Evolutionary conservation across 495 filamentous ascomycete species (phyloP).

Genomic region (Ramalina peruviana): DNA sequence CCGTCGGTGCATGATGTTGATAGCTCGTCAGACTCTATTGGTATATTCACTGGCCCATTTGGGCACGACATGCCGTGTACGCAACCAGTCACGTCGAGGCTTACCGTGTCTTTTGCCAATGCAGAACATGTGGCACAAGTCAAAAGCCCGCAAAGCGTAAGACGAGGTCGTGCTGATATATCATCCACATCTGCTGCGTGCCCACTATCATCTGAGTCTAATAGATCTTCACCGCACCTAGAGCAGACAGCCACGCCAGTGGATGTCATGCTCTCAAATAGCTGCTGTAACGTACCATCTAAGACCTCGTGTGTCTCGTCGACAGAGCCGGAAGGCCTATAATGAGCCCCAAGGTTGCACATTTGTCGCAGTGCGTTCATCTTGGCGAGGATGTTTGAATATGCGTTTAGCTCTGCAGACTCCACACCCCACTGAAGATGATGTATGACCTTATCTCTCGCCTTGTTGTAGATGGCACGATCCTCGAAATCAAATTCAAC

Average conservation of each 20-base stretch:
- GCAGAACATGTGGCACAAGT: slow-evolving; percentile 2
- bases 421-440: not conserved
- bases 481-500: slow-evolving; percentile 23
- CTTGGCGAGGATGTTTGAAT: slow-evolving; percentile 24
- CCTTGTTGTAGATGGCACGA: slow-evolving; percentile 17
- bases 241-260: slow-evolving; percentile 5
- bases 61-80: slow-evolving; percentile 2
- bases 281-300: slow-evolving; percentile 36
- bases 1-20: slow-evolving; percentile 42
- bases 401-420: not conserved
- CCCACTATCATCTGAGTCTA: not conserved
- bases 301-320: slow-evolving; percentile 27
- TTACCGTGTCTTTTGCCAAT: not conserved
- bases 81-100: not conserved
- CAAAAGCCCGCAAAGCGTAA: slow-evolving; percentile 3
- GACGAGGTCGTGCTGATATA: not conserved
- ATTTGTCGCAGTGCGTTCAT: slow-evolving; percentile 28
- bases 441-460: slow-evolving; percentile 14
- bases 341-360: slow-evolving; percentile 25
- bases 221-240: slow-evolving; percentile 3
- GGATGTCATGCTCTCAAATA: slow-evolving; percentile 5
- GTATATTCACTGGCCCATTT: slow-evolving; percentile 46
- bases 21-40: slow-evolving; percentile 37
- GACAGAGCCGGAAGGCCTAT: not conserved
- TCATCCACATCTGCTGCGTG: not conserved